These are phyloP conservation scores for Clonostachys rhizophaga DNA, from an alignment of 2,329 filamentous ascomycete species.

Conservation along the genomic window DNA sequence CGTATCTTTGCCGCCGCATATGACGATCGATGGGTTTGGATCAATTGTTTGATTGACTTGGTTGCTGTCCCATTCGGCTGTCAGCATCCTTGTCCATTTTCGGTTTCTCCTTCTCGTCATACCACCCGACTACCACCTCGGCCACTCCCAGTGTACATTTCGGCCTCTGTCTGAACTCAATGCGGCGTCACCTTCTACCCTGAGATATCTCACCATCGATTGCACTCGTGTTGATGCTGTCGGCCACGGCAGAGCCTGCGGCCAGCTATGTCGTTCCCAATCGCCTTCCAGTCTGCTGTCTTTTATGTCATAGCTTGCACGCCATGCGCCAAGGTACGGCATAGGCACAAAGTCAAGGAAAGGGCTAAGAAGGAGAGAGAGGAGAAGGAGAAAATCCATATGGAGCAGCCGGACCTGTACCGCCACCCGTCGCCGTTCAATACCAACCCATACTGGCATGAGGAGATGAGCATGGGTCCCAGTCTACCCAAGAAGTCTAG, in stretches of 20 bases:
- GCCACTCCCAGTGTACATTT: too few relatives aligned
- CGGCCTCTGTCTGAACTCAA: too few relatives aligned
- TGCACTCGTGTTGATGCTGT: too few relatives aligned
- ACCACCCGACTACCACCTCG: too few relatives aligned
- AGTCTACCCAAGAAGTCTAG: slow-evolving; percentile 60
- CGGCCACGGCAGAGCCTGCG: slow-evolving; percentile 5
- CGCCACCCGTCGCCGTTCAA: slow-evolving; percentile 77
- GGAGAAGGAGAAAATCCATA: slow-evolving; percentile 60
- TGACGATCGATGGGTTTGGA: too few relatives aligned
- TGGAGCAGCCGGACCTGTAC: slow-evolving; percentile 69
- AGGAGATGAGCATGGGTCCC: slow-evolving; percentile 82
- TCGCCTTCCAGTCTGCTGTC: slow-evolving; percentile 68
- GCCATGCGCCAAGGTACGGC: slow-evolving; percentile 68
- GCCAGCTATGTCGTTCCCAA: slow-evolving; percentile 36
- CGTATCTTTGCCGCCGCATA: too few relatives aligned
- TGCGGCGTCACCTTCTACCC: too few relatives aligned
- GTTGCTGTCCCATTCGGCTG: too few relatives aligned
- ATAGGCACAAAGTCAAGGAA: slow-evolving; percentile 65
- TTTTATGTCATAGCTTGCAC: slow-evolving; percentile 77
- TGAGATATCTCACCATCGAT: too few relatives aligned
- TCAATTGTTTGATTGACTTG: too few relatives aligned
- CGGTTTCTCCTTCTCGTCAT: too few relatives aligned
- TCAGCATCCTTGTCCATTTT: too few relatives aligned
- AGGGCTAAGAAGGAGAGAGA: slow-evolving; percentile 65
- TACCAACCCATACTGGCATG: slow-evolving; percentile 84